These are phyloP conservation scores for Aspergillus melleus DNA, from an alignment of 2,329 filamentous ascomycete genomes.

Conservation along the genomic window DNA sequence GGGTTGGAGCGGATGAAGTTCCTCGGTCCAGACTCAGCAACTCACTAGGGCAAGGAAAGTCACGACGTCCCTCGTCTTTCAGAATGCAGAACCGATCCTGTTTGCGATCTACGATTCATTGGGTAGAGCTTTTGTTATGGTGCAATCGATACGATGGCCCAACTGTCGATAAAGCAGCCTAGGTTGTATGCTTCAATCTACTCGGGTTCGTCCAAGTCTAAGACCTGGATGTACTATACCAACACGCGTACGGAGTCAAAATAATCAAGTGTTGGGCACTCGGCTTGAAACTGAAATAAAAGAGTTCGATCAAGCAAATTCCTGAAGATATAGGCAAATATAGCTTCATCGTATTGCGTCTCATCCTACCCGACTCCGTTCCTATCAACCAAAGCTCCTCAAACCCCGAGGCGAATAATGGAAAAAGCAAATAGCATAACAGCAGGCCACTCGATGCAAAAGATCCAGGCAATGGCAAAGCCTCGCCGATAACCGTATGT, in stretches of 20 bases:
- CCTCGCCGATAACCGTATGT: not conserved
- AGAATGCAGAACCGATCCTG: too few relatives aligned
- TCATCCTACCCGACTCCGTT: conserved; percentile 11
- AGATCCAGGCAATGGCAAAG: conserved; percentile 5
- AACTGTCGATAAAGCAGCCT: too few relatives aligned
- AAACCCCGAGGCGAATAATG: conserved; percentile 8
- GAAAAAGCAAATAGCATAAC: conserved; percentile 4
- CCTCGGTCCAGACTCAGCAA: not conserved
- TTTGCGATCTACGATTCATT: too few relatives aligned
- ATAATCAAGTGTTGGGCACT: too few relatives aligned
- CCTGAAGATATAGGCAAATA: conserved; percentile 1
- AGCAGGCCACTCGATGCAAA: conserved; percentile 7
- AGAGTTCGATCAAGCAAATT: not conserved
- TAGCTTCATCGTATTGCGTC: conserved; percentile 8
- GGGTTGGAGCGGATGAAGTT: not conserved
- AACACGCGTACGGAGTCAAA: not conserved
- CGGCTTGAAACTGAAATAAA: too few relatives aligned
- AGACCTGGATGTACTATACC: not conserved
- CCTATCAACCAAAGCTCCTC: conserved; percentile 10
- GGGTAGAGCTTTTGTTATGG: too few relatives aligned
- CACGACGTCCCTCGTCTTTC: not conserved
- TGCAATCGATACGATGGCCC: too few relatives aligned
- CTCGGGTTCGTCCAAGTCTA: not conserved
- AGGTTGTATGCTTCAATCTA: too few relatives aligned
- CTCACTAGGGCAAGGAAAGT: not conserved